Evolutionary conservation across 345 rosid genomes (phyloP), one percentile per base, ranked within the genome.

Genomic region (Hibiscus trionum): DNA sequence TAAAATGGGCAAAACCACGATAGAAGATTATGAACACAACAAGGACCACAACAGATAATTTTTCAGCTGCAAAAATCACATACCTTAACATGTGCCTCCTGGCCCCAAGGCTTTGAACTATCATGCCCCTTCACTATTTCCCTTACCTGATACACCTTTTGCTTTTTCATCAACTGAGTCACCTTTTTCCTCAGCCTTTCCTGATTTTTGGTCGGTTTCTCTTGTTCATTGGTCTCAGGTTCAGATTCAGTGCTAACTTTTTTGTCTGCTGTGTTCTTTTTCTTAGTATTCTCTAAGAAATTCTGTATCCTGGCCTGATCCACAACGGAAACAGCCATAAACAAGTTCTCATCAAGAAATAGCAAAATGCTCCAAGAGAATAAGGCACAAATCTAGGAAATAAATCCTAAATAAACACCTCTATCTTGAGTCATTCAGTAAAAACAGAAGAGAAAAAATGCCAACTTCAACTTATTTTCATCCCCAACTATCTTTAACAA

Each of bases 41-140:
- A 49, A 70, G 15, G 55, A 33, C 44, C 26, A 65, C 29, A 69
- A 66, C 24, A 27, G 46, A 49, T 55, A 21, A 21, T 58, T 76
- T 44, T 65, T 61, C 56, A 74, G 55, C 72, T 29, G 69, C 42
- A 50, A 21, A 73, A 19, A 75, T 75, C 71, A 69, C 82, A 61
- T 75, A 96, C 99, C 98, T 93, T 89, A 63, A 82, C 97, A 12
- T 88, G 97, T 74, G 76, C 87, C 33, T 96, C 97, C 82, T 88
- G 97, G 73, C 98, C 94, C 99, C 99, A 96, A 60, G 97, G 89
- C 82, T 75, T 75, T 58, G 84, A 82, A 60, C 84, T 82, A 78
- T 80, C 90, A 21, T 85, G 84, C 31, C 58, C 84, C 81, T 86
- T 93, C 80, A 93, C 82, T 60, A 91, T 53, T 53, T 71, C 77